Evolutionary conservation across 148 eudicot genomes (phyloP).

Genomic region (Cornus kousa): DNA sequence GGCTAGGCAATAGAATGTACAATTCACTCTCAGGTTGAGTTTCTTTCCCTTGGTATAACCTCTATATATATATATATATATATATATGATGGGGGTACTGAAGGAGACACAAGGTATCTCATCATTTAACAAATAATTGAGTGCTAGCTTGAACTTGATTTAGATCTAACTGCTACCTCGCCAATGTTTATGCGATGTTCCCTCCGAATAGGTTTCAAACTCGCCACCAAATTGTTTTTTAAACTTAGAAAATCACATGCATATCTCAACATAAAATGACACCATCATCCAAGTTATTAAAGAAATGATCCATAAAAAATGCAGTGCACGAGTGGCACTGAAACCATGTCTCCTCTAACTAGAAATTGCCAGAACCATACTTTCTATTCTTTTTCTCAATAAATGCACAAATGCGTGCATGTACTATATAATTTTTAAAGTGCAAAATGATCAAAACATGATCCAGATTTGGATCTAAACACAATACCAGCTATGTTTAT

Average conservation of each 20-base stretch:
- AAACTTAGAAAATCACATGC: background rate
- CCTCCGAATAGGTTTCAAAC: background rate
- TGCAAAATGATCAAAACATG: background rate
- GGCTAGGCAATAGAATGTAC: background rate
- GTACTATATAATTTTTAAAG: background rate
- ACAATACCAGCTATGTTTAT: background rate
- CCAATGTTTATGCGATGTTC: constrained; percentile 3
- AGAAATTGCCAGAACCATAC: background rate
- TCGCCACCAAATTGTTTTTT: background rate
- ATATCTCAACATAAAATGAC: background rate
- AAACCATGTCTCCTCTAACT: background rate
- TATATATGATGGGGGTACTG: background rate
- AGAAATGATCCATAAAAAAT: too few relatives aligned
- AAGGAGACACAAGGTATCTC: constrained; percentile 7
- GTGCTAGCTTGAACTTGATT: background rate
- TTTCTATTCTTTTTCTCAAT: background rate
- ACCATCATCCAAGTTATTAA: too few relatives aligned
- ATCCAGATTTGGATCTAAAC: too few relatives aligned
- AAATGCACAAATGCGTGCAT: background rate
- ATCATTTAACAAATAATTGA: background rate
- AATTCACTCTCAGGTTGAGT: background rate
- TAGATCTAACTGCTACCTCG: background rate
- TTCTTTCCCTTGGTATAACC: background rate
- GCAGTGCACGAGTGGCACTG: background rate
- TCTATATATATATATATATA: background rate